Evolutionary conservation across 148 eudicot genomes (phyloP).

Genomic region (Chenopodium formosanum): DNA sequence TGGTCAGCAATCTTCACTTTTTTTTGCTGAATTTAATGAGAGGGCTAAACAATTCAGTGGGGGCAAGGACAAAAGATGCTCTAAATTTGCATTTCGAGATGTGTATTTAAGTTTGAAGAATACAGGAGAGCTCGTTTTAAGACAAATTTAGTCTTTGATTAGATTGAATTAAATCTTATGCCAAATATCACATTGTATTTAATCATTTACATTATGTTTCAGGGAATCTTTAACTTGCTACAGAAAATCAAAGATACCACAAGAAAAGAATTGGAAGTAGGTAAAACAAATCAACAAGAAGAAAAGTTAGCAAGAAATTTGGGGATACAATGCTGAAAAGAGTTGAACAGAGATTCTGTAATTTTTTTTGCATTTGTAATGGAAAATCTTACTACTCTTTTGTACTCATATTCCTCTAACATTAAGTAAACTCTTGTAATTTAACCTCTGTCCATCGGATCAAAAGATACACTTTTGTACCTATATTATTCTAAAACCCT

Average conservation of each 20-base stretch:
- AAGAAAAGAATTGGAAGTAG: conserved; percentile 68
- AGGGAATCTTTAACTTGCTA: conserved; percentile 63
- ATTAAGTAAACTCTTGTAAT: conserved; percentile 28
- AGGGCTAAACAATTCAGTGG: too few species aligned
- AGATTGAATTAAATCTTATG: neutral
- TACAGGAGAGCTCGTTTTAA: too few species aligned
- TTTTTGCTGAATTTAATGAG: too few species aligned
- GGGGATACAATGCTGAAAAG: conserved; percentile 24
- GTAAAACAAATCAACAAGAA: conserved; percentile 23
- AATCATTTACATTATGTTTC: conserved; percentile 15
- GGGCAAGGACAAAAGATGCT: too few species aligned
- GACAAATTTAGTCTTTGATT: too few species aligned
- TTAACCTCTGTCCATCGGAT: neutral
- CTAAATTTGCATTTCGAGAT: too few species aligned
- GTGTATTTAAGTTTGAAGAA: too few species aligned
- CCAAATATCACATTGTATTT: neutral
- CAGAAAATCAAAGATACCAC: conserved; percentile 62
- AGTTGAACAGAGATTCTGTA: conserved; percentile 23
- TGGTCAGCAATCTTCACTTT: too few species aligned
- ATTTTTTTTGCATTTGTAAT: conserved; percentile 15
- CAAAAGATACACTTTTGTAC: conserved; percentile 21
- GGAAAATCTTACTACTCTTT: conserved; percentile 20
- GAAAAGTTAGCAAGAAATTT: conserved; percentile 18
- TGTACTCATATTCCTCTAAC: conserved; percentile 25
- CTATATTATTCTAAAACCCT: conserved; percentile 13